Conservation (phyloP, 345 rosid genomes). For the Physaria fendleri region DNA sequence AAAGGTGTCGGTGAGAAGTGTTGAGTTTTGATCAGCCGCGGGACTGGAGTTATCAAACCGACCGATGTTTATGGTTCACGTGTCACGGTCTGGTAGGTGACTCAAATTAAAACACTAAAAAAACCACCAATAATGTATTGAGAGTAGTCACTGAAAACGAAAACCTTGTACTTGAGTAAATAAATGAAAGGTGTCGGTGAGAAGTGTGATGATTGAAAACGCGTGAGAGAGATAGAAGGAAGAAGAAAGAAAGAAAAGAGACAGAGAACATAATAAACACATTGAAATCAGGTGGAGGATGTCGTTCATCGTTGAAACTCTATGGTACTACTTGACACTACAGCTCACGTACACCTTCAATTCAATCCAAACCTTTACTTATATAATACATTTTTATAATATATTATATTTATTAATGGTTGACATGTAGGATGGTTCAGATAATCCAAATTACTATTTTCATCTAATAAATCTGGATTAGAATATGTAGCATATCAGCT, state of each 20-base stretch:
- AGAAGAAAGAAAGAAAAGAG: conserved; percentile 7
- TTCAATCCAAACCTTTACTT: background rate
- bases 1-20: background rate
- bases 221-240: conserved; percentile 20
- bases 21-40: too few relatives aligned
- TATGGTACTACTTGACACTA: conserved; percentile 17
- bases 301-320: conserved; percentile 23
- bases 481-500: too few relatives aligned
- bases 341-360: conserved; percentile 27
- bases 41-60: too few relatives aligned
- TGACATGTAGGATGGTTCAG: too few relatives aligned
- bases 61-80: background rate
- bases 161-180: background rate
- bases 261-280: conserved; percentile 18
- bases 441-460: too few relatives aligned
- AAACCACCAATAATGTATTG: background rate
- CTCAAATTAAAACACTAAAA: background rate
- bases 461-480: too few relatives aligned
- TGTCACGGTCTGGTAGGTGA: background rate
- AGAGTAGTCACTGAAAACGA: background rate
- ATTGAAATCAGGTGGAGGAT: conserved; percentile 32
- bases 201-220: conserved; percentile 15
- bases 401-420: too few relatives aligned
- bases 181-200: conserved; percentile 22
- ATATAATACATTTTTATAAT: too few relatives aligned